Conservation (phyloP, 2,329 filamentous ascomycete species). For the Graphilbum fragrans region DNA sequence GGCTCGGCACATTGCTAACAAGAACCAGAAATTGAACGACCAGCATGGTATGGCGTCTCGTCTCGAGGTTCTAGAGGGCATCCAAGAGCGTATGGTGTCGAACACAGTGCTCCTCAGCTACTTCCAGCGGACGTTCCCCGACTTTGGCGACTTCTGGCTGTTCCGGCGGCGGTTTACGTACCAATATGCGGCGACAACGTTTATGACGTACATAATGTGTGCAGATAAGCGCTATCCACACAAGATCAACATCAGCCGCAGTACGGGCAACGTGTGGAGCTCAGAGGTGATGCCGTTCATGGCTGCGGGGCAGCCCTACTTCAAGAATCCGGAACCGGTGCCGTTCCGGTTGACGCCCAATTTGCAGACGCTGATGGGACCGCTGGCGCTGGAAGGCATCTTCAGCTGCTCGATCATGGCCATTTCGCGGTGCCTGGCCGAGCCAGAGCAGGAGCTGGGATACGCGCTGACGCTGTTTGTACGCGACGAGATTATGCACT, state of each 20-base stretch:
- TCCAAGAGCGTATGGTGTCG: constrained; percentile 88
- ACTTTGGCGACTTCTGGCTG: constrained; percentile 92
- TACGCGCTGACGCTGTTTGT: constrained; percentile 92
- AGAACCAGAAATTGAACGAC: constrained; percentile 43
- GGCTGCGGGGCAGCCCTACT: constrained; percentile 71
- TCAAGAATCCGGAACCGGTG: constrained; percentile 90
- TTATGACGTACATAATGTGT: constrained; percentile 97
- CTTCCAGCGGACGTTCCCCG: constrained; percentile 78
- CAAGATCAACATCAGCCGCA: constrained; percentile 84
- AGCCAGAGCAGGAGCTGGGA: constrained; percentile 82
- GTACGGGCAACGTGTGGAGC: constrained; percentile 89
- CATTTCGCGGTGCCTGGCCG: constrained; percentile 84
- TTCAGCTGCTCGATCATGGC: constrained; percentile 94
- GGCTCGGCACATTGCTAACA: constrained; percentile 12
- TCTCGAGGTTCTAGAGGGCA: constrained; percentile 85
- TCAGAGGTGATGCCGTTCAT: constrained; percentile 88
- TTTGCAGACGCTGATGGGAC: constrained; percentile 90
- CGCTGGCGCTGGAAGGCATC: constrained; percentile 89
- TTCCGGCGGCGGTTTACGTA: constrained; percentile 97
- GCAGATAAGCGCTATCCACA: constrained; percentile 94
- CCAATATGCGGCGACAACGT: constrained; percentile 86
- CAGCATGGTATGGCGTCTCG: constrained; percentile 62
- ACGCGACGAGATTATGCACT: constrained; percentile 94
- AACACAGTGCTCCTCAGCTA: constrained; percentile 73
- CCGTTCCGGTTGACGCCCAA: constrained; percentile 97